These are phyloP conservation scores for Ophiocytium majus DNA, from an alignment of 352 stramenopile genomes.

Conservation along the genomic window DNA sequence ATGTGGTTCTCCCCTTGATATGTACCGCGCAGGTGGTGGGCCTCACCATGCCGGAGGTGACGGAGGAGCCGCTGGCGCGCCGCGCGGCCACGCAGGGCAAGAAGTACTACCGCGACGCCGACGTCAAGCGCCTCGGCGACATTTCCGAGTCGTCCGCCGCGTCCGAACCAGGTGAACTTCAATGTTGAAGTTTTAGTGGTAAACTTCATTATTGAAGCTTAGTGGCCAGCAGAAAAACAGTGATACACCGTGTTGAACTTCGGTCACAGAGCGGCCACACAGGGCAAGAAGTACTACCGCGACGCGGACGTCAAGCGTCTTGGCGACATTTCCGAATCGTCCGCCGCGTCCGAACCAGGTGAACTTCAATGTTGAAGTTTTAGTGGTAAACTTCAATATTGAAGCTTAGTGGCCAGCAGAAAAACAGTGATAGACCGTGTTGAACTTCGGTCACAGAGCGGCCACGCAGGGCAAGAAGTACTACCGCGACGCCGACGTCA, in stretches of 20 bases:
- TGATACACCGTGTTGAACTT: not conserved
- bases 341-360: not conserved
- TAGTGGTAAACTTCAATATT: not conserved
- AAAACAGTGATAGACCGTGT: not conserved
- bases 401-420: not conserved
- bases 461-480: not conserved
- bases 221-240: not conserved
- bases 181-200: not conserved
- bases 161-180: not conserved
- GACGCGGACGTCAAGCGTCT: not conserved
- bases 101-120: constrained; percentile 2
- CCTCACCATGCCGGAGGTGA: constrained; percentile 10
- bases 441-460: not conserved
- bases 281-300: constrained; percentile 15
- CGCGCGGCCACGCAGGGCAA: constrained; percentile 6
- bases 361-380: not conserved
- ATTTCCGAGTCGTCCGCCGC: not conserved
- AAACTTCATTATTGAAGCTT: not conserved
- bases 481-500: not conserved
- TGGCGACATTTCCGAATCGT: not conserved
- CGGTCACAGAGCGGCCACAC: not conserved
- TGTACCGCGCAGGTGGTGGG: constrained; percentile 18
- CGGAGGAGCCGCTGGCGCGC: not conserved
- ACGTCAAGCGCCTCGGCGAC: not conserved
- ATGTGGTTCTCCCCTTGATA: no score